Evolutionary conservation across 768 basidiomycete genomes (phyloP).

Genomic region (Trametes cubensis): DNA sequence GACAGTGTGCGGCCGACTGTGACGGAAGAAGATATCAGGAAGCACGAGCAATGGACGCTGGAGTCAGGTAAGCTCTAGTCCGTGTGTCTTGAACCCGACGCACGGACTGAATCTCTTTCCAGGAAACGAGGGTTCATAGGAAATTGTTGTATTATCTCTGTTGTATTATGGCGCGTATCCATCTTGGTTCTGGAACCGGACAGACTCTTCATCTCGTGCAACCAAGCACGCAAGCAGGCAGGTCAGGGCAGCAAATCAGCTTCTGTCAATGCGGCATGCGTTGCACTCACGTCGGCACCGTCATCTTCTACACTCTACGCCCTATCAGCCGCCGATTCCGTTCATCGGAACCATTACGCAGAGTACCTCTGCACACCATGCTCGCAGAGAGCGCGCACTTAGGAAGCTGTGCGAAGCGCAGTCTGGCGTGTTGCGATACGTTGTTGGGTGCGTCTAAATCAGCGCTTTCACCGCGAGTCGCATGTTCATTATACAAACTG

Average conservation of each 20-base stretch:
- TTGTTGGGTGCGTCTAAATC: too few species aligned
- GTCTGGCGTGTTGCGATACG: too few species aligned
- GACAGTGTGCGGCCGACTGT: constrained; percentile 85
- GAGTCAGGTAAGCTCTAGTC: constrained; percentile 64
- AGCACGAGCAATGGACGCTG: constrained; percentile 81
- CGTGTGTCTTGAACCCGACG: not conserved
- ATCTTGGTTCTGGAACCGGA: constrained; percentile 12
- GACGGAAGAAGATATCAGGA: constrained; percentile 81
- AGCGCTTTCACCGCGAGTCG: not conserved
- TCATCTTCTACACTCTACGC: constrained; percentile 1
- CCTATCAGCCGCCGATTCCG: constrained; percentile 8
- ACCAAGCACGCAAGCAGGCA: not conserved
- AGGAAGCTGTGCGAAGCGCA: too few species aligned
- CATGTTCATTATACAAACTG: not conserved
- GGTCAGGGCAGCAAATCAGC: not conserved
- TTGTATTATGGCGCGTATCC: constrained; percentile 21
- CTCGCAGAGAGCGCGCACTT: not conserved
- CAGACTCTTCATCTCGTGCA: not conserved
- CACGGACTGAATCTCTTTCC: not conserved
- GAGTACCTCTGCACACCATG: not conserved
- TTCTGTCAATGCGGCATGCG: constrained; percentile 9
- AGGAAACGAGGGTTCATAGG: constrained; percentile 33
- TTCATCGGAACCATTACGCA: constrained; percentile 1
- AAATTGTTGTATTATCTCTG: constrained; percentile 15
- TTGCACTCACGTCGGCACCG: constrained; percentile 3